These are phyloP conservation scores for Lolium multiflorum DNA, from an alignment of 176 grass and related monocot genomes.

Conservation along the genomic window DNA sequence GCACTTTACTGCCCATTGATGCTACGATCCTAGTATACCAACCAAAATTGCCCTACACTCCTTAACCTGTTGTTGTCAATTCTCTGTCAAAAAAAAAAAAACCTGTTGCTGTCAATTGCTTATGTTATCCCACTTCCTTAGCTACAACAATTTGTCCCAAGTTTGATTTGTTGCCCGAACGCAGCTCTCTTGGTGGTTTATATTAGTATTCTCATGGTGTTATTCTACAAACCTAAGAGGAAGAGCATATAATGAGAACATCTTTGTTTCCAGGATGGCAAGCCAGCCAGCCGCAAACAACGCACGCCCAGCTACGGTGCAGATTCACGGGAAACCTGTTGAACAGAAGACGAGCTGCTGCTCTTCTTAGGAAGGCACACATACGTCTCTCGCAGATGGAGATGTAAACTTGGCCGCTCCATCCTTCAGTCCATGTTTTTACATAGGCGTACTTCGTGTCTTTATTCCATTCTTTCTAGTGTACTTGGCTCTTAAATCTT, in stretches of 20 bases:
- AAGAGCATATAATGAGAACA: not conserved
- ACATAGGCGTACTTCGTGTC: not conserved
- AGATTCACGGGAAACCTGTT: slow-evolving; percentile 69
- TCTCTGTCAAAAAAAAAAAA: not conserved
- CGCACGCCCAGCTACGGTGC: slow-evolving; percentile 63
- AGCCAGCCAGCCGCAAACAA: slow-evolving; percentile 65
- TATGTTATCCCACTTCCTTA: not conserved
- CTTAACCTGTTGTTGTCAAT: not conserved
- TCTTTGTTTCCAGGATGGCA: slow-evolving; percentile 62
- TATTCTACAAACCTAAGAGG: not conserved
- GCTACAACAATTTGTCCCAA: not conserved
- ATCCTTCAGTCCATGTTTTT: slow-evolving; percentile 32
- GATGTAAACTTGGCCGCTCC: not conserved
- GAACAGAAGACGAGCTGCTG: slow-evolving; percentile 75
- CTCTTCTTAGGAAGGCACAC: slow-evolving; percentile 54
- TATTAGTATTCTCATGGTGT: not conserved
- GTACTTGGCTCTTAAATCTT: not conserved
- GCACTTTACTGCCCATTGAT: slow-evolving; percentile 12
- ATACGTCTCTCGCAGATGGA: not conserved
- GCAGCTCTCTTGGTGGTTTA: not conserved
- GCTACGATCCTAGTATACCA: not conserved
- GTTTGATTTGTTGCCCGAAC: not conserved
- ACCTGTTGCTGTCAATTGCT: too few species aligned
- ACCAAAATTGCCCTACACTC: not conserved
- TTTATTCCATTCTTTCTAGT: slow-evolving; percentile 30